Base-by-base conservation (phyloP, 1,284 basidiomycete genomes). In the Melampsora larici-populina region DNA sequence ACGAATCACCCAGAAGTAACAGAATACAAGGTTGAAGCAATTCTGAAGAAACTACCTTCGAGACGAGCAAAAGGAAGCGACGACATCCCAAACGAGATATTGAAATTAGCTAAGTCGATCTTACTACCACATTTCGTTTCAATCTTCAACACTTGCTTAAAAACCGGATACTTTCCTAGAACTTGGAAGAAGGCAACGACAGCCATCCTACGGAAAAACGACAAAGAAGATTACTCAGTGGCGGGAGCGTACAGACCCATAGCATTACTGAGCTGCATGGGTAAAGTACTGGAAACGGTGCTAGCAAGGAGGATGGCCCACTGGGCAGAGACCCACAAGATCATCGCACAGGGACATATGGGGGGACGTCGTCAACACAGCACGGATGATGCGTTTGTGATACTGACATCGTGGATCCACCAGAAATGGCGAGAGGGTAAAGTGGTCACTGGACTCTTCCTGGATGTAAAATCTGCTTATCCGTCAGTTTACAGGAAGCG, bases 161-260 rank as follows among this genome's bases (percentile, higher is more conserved):
- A 58, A 58, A 4, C 2, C 6, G 51, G 18, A 5, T 58, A 58
- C 13, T 58, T 58, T 13, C 51, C 51, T 4, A 58, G 13, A 58
- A 4, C 18, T 2, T 58, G 51, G 70, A 29, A 26, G 26, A 49
- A 24, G 48, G 70, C 70, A 1, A 46, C 43, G 2, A 72, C 70
- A n/a, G 60, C 60, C 36, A 72, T 72, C 13, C 62, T 72, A n/a
- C 17, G 43, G 9, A 72, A 72, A 13, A 24, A 55, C 17, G 40
- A 63, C 21, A 72, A 72, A 33, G 36, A 36, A 6, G 70, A 72
- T 26, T 72, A 72, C 31, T 7, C 18, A 26, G 26, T 63, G 9
- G 58, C 70, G 1, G 60, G 43, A 7, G 70, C 70, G 11, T 72
- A 72, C 24, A 0, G 36, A n/a, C 70, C 70, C 8, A 72, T 72